phyloP scores from a whole-genome alignment of 805 yeast genomes.

The Nematodospora valgi region DNA sequence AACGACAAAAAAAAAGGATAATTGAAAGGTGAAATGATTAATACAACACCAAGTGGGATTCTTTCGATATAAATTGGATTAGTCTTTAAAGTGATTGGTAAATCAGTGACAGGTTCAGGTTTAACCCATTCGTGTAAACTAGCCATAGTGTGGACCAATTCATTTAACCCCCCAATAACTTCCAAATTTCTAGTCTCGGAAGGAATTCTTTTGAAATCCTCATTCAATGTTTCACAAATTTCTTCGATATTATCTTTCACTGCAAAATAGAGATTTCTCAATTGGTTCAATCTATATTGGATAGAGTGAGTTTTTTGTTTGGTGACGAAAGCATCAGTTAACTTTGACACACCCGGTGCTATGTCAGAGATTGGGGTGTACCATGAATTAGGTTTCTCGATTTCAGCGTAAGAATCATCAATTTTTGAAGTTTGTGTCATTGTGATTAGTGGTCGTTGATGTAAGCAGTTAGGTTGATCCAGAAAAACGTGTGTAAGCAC shows the following conservation, averaged over 20 bases:
- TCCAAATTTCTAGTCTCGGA: slow-evolving; percentile 65
- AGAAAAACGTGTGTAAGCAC: too few species aligned
- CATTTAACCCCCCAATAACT: slow-evolving; percentile 45
- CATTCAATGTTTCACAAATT: slow-evolving; percentile 52
- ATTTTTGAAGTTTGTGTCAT: too few species aligned
- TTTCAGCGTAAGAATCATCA: slow-evolving; percentile 8
- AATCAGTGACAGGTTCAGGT: slow-evolving; percentile 39
- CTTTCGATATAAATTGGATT: slow-evolving; percentile 30
- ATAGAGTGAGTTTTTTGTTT: slow-evolving; percentile 46
- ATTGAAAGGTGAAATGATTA: slow-evolving; percentile 77
- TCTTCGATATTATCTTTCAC: slow-evolving; percentile 54
- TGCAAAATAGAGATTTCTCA: slow-evolving; percentile 64
- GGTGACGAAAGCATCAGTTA: slow-evolving; percentile 42
- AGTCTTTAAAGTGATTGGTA: slow-evolving; percentile 33
- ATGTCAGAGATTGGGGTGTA: slow-evolving; percentile 49
- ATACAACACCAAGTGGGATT: slow-evolving; percentile 58
- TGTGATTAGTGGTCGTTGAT: too few species aligned
- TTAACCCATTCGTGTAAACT: slow-evolving; percentile 59
- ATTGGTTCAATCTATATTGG: slow-evolving; percentile 54
- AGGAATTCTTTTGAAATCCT: slow-evolving; percentile 65
- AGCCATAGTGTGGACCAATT: slow-evolving; percentile 56
- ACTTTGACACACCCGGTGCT: slow-evolving; percentile 39
- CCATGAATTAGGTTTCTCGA: slow-evolving; percentile 4
- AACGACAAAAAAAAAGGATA: slow-evolving; percentile 66
- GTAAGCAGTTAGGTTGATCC: too few species aligned